Percentiles rank a stretch among this genome's conserved stretches.
Evolutionary conservation across 2,329 filamentous ascomycete genomes (phyloP).

Genomic region (Penicillium sp.): DNA sequence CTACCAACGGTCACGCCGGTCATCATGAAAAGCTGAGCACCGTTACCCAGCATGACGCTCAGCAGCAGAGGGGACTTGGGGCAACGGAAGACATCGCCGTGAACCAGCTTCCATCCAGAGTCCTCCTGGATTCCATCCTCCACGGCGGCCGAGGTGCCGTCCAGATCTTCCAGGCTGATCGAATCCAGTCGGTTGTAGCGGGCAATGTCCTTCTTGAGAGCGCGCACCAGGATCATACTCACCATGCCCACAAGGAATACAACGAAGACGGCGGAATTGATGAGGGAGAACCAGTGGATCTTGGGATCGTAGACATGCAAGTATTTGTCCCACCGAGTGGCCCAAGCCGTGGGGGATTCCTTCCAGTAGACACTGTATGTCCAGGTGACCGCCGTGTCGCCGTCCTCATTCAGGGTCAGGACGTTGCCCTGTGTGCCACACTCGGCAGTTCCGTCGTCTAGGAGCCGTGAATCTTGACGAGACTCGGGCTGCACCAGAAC

Average conservation of each 20-base stretch:
- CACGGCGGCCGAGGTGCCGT: slow-evolving; percentile 67
- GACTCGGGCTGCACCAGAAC: slow-evolving; percentile 84
- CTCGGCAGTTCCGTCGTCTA: slow-evolving; percentile 54
- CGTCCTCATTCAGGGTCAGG: slow-evolving; percentile 63
- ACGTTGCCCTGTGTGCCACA: slow-evolving; percentile 60
- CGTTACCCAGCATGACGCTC: slow-evolving; percentile 85
- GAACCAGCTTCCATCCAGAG: slow-evolving; percentile 96
- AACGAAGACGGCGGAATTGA: slow-evolving; percentile 94
- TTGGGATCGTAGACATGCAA: slow-evolving; percentile 95
- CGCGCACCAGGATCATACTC: slow-evolving; percentile 82
- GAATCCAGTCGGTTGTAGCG: slow-evolving; percentile 93
- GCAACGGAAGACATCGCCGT: slow-evolving; percentile 92
- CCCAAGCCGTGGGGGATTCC: slow-evolving; percentile 81
- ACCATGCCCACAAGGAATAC: slow-evolving; percentile 89
- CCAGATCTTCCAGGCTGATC: slow-evolving; percentile 84
- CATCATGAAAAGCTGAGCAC: slow-evolving; percentile 97
- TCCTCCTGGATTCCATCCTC: slow-evolving; percentile 97
- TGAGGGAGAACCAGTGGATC: slow-evolving; percentile 98
- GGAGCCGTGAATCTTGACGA: slow-evolving; percentile 54
- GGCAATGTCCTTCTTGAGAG: slow-evolving; percentile 90
- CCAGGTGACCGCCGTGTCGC: slow-evolving; percentile 69
- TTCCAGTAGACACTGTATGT: slow-evolving; percentile 93
- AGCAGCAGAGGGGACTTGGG: slow-evolving; percentile 80
- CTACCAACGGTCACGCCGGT: slow-evolving; percentile 79
- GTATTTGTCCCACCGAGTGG: slow-evolving; percentile 98